phyloP scores from a whole-genome alignment of 164 flowering plant species.

The Chloranthus sessilifolius region DNA sequence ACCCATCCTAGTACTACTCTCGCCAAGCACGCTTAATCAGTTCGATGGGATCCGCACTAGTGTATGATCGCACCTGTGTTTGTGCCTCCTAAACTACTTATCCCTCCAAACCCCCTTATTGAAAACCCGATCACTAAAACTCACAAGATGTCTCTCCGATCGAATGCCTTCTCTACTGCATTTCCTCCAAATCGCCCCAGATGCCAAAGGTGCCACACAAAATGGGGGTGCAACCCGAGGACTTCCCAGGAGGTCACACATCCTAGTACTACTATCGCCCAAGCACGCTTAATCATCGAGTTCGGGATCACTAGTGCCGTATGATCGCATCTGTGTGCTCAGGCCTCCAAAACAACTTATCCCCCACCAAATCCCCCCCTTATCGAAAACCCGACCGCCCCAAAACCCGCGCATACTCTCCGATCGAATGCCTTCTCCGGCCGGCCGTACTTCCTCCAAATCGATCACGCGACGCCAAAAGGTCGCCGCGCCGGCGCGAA shows the following conservation, averaged over 20 bases:
- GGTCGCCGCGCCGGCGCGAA: not conserved
- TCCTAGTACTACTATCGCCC: slow-evolving; percentile 7
- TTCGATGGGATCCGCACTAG: slow-evolving; percentile 8
- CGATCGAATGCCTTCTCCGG: no score
- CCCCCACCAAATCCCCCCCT: not conserved
- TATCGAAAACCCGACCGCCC: no score
- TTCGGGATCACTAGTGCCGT: no score
- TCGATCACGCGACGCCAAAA: not conserved
- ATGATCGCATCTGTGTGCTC: slow-evolving; percentile 2
- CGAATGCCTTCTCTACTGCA: no score
- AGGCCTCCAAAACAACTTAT: not conserved
- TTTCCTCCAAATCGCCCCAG: no score
- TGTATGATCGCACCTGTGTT: slow-evolving; percentile 8
- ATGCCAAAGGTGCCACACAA: no score
- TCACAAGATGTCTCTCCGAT: no score
- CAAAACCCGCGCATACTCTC: no score
- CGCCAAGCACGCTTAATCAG: not conserved
- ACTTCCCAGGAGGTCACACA: slow-evolving; percentile 13
- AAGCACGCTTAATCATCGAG: slow-evolving; percentile 7
- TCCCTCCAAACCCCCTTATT: no score
- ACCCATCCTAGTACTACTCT: slow-evolving; percentile 13
- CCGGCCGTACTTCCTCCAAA: not conserved
- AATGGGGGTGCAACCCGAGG: slow-evolving; percentile 7
- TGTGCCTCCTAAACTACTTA: no score
- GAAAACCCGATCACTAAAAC: no score